phyloP scores from a whole-genome alignment of 495 filamentous ascomycete genomes.

The Ramalina intermedia region DNA sequence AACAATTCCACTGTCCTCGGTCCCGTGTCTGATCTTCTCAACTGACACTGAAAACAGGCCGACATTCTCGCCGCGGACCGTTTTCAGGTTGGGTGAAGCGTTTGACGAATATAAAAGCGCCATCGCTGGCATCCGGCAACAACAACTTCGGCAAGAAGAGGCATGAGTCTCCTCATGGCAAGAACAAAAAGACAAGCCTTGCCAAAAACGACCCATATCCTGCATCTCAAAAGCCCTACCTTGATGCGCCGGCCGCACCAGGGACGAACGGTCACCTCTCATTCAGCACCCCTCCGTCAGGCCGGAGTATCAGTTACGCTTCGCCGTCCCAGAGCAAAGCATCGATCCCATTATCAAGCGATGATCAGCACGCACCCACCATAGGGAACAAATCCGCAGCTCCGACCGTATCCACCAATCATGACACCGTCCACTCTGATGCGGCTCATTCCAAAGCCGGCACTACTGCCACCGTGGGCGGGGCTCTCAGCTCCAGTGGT shows the following conservation, averaged over 20 bases:
- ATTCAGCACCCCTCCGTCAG: slow-evolving; percentile 31
- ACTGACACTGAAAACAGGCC: slow-evolving; percentile 27
- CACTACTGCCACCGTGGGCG: slow-evolving; percentile 52
- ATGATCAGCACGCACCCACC: slow-evolving; percentile 41
- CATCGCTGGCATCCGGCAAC: slow-evolving; percentile 34
- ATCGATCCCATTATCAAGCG: slow-evolving; percentile 42
- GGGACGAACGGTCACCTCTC: slow-evolving; percentile 44
- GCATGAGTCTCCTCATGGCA: slow-evolving; percentile 20
- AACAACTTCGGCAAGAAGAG: slow-evolving; percentile 35
- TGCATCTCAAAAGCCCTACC: slow-evolving; percentile 38
- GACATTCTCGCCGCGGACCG: slow-evolving; percentile 61
- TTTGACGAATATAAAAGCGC: slow-evolving; percentile 67
- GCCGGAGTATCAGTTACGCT: slow-evolving; percentile 26
- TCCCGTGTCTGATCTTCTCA: too few species aligned
- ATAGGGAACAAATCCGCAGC: slow-evolving; percentile 56
- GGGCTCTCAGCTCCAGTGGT: slow-evolving; percentile 47
- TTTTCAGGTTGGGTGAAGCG: slow-evolving; percentile 94
- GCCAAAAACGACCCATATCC: slow-evolving; percentile 79
- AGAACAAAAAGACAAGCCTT: slow-evolving; percentile 42
- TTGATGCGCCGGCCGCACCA: slow-evolving; percentile 25
- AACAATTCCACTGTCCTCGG: background rate
- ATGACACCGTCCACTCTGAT: slow-evolving; percentile 58
- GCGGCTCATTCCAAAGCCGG: slow-evolving; percentile 65
- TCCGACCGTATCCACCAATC: slow-evolving; percentile 68
- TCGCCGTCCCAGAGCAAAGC: slow-evolving; percentile 31